Conservation (phyloP, 2,329 filamentous ascomycete genomes). For the Achaetomium macrosporum region DNA sequence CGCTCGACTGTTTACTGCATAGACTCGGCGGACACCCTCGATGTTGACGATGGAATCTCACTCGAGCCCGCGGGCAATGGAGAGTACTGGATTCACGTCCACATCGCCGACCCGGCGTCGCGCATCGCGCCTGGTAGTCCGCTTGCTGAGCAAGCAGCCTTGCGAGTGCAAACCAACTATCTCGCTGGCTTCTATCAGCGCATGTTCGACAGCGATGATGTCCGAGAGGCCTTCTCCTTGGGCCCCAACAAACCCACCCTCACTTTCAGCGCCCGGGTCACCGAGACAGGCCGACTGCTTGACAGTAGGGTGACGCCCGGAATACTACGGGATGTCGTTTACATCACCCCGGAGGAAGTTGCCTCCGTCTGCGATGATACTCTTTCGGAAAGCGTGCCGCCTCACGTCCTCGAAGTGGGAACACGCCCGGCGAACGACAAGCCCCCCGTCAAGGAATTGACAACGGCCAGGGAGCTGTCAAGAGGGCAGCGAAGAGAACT, state of each 20-base stretch:
- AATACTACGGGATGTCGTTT: conserved; percentile 48
- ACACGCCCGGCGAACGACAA: conserved; percentile 18
- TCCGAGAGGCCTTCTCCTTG: conserved; percentile 51
- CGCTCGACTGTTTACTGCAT: conserved; percentile 64
- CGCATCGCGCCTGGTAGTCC: conserved; percentile 54
- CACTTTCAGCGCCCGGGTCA: conserved; percentile 57
- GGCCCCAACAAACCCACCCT: conserved; percentile 46
- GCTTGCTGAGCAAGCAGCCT: conserved; percentile 55
- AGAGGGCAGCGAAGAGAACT: conserved; percentile 41
- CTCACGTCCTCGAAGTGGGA: conserved; percentile 33
- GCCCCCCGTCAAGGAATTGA: conserved; percentile 39
- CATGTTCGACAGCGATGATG: conserved; percentile 51
- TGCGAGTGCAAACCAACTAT: conserved; percentile 55
- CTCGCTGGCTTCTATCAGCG: conserved; percentile 50
- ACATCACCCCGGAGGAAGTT: conserved; percentile 49
- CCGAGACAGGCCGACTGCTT: conserved; percentile 46
- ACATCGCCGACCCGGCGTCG: conserved; percentile 73
- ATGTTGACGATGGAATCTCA: conserved; percentile 77
- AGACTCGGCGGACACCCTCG: conserved; percentile 57
- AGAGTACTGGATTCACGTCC: conserved; percentile 70
- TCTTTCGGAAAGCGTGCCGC: conserved; percentile 19
- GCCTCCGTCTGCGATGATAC: conserved; percentile 38
- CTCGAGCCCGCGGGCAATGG: conserved; percentile 52
- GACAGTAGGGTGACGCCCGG: conserved; percentile 51
- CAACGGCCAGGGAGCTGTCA: conserved; percentile 37